Conservation (phyloP, 2,329 filamentous ascomycete species). For the Talaromyces sp. region DNA sequence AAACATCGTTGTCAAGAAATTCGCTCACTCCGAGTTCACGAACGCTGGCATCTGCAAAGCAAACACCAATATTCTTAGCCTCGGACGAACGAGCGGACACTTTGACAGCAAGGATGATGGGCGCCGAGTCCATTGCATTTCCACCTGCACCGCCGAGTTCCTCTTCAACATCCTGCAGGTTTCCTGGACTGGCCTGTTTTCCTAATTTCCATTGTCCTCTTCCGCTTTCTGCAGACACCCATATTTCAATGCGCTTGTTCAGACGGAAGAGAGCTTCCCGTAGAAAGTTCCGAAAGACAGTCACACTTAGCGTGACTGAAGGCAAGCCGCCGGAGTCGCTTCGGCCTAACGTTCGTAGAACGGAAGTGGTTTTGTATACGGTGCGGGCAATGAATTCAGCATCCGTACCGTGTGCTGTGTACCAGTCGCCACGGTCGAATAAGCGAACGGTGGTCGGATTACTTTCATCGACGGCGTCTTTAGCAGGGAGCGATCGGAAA, state of each 20-base stretch:
- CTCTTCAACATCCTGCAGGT: conserved; percentile 94
- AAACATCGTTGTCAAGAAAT: conserved; percentile 97
- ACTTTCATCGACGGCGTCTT: conserved; percentile 53
- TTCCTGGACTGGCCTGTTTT: conserved; percentile 92
- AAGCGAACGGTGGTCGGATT: conserved; percentile 62
- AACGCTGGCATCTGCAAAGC: conserved; percentile 95
- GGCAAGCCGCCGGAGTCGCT: conserved; percentile 79
- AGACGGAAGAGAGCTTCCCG: conserved; percentile 89
- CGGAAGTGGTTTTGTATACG: conserved; percentile 98
- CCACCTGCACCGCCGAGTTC: conserved; percentile 65
- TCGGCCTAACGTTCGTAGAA: conserved; percentile 82
- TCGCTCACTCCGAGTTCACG: conserved; percentile 94
- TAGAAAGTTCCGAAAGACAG: conserved; percentile 92
- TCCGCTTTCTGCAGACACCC: conserved; percentile 68
- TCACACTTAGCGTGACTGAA: conserved; percentile 92
- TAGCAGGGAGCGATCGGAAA: conserved; percentile 77
- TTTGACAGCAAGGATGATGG: conserved; percentile 93
- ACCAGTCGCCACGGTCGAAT: conserved; percentile 92
- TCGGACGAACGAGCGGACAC: conserved; percentile 83
- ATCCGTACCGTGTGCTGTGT: conserved; percentile 61
- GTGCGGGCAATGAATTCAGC: conserved; percentile 52
- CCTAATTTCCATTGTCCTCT: conserved; percentile 83
- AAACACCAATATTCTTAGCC: conserved; percentile 83
- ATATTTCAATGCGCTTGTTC: conserved; percentile 88
- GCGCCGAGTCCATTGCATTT: conserved; percentile 74